A percentile compares a stretch with the other conserved stretches of the same genome.
phyloP scores from a whole-genome alignment of 192 early-diverging fungal genomes.

The Phycomyces nitens region DNA sequence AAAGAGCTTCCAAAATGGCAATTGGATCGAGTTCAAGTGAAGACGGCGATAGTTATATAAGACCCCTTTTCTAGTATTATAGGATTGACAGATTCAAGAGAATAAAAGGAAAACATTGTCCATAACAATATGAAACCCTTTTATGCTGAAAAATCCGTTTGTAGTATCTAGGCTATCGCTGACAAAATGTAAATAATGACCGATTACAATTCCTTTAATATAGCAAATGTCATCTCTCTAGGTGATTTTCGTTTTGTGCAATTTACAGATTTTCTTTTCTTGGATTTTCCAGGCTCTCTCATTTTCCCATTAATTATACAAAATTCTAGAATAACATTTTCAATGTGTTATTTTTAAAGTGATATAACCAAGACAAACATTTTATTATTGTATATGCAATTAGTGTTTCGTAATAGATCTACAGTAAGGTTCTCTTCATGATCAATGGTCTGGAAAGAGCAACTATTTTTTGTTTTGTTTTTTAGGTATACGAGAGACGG shows the following conservation, averaged over 20 bases:
- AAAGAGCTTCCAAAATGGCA: too few species aligned
- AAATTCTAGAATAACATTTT: background rate
- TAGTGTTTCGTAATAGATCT: conserved; percentile 9
- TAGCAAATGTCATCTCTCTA: background rate
- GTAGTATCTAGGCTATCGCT: conserved; percentile 1
- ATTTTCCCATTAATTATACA: background rate
- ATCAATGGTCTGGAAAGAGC: conserved; percentile 2
- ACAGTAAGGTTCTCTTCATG: conserved; percentile 3
- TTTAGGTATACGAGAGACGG: background rate
- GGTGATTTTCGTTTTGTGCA: background rate
- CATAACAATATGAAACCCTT: conserved; percentile 4
- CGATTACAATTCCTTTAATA: conserved; percentile 5
- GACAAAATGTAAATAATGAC: background rate
- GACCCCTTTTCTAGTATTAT: background rate
- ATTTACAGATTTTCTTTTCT: background rate
- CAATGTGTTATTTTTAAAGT: background rate
- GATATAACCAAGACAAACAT: background rate
- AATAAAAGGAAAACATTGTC: background rate
- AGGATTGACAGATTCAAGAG: conserved; percentile 4
- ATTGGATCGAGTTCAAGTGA: background rate
- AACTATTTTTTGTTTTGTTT: conserved; percentile 6
- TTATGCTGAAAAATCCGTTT: background rate
- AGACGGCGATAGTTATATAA: background rate
- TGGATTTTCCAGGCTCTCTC: background rate
- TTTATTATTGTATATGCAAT: background rate